These are phyloP conservation scores for Xylaria sp. DNA, from an alignment of 2,329 filamentous ascomycete genomes.

Conservation along the genomic window DNA sequence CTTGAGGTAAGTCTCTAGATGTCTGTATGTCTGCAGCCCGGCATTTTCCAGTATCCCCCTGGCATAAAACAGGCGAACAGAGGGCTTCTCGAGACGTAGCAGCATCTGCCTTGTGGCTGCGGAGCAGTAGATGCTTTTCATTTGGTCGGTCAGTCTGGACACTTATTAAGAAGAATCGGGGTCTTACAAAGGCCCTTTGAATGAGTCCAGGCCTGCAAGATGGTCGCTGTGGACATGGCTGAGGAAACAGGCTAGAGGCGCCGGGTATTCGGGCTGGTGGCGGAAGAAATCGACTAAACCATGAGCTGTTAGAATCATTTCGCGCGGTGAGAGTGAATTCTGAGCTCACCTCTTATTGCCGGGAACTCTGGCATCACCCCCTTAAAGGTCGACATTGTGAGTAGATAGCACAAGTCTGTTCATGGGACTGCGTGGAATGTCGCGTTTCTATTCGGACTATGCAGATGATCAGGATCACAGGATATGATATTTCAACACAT, in stretches of 20 bases:
- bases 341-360: slow-evolving; percentile 65
- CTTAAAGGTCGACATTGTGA: slow-evolving; percentile 69
- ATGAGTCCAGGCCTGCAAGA: slow-evolving; percentile 69
- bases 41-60: slow-evolving; percentile 68
- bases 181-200: slow-evolving; percentile 66
- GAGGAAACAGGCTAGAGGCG: slow-evolving; percentile 78
- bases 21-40: slow-evolving; percentile 68
- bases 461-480: too few relatives aligned
- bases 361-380: slow-evolving; percentile 72
- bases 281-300: slow-evolving; percentile 75
- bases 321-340: slow-evolving; percentile 18
- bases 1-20: slow-evolving; percentile 68
- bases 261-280: slow-evolving; percentile 41
- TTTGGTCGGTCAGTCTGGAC: slow-evolving; percentile 23
- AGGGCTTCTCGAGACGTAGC: slow-evolving; percentile 70
- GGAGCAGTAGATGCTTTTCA: slow-evolving; percentile 72
- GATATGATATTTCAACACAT: too few relatives aligned
- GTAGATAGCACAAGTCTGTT: neutral
- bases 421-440: neutral
- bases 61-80: slow-evolving; percentile 75
- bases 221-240: slow-evolving; percentile 94
- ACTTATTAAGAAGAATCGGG: neutral
- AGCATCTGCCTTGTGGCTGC: slow-evolving; percentile 76
- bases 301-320: neutral
- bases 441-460: too few relatives aligned